phyloP scores from a whole-genome alignment of 495 filamentous ascomycete species.

The Aspergillus steynii region DNA sequence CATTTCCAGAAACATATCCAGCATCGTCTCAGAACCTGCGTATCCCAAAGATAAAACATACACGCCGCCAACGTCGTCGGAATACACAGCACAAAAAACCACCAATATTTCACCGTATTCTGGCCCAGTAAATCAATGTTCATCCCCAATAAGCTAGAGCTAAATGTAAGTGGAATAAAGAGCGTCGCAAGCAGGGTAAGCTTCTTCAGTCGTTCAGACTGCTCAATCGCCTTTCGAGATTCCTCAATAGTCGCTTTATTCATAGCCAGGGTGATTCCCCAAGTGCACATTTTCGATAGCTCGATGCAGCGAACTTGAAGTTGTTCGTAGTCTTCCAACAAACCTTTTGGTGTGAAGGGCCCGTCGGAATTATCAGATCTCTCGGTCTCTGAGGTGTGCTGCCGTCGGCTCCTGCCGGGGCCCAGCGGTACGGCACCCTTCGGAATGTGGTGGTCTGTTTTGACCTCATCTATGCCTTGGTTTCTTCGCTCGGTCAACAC shows the following conservation, averaged over 20 bases:
- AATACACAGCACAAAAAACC: constrained; percentile 6
- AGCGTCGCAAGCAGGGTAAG: constrained; percentile 4
- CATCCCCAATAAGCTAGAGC: constrained; percentile 5
- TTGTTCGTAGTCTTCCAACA: not conserved
- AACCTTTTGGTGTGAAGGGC: not conserved
- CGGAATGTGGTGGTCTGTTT: not conserved
- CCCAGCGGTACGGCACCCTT: not conserved
- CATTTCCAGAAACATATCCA: not conserved
- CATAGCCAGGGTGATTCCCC: constrained; percentile 3
- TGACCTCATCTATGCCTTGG: not conserved
- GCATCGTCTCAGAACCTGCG: not conserved
- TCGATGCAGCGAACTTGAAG: not conserved
- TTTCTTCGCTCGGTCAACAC: not conserved
- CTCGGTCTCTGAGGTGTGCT: not conserved
- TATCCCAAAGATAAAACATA: constrained; percentile 5
- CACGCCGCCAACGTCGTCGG: not conserved
- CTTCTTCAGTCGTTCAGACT: constrained; percentile 7
- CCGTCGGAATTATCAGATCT: not conserved
- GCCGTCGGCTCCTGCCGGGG: not conserved
- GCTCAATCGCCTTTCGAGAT: constrained; percentile 7
- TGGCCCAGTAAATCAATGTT: constrained; percentile 5
- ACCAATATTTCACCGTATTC: constrained; percentile 5
- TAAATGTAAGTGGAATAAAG: constrained; percentile 8
- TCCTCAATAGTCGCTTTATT: constrained; percentile 6
- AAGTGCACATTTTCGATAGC: constrained; percentile 2